These are phyloP conservation scores for Croton laevigatus DNA, from an alignment of 441 rosid species.

Conservation along the genomic window DNA sequence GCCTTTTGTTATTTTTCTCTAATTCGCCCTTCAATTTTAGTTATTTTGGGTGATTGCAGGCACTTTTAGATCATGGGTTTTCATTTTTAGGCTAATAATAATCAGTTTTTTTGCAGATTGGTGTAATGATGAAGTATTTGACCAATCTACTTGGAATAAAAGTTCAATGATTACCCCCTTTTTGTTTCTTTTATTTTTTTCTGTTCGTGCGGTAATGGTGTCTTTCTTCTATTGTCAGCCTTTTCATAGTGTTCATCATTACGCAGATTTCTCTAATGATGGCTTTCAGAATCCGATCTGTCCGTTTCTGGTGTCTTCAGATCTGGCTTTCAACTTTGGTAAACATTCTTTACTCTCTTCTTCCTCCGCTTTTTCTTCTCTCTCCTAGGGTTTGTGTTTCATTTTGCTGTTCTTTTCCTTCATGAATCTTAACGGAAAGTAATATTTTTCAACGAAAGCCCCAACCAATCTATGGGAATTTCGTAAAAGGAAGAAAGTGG, in stretches of 20 bases:
- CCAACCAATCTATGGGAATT: background rate
- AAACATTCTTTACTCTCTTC: slow-evolving; percentile 11
- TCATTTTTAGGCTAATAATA: slow-evolving; percentile 25
- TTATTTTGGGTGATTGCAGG: slow-evolving; percentile 12
- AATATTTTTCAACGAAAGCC: background rate
- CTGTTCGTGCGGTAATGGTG: slow-evolving; percentile 44
- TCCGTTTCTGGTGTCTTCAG: slow-evolving; percentile 46
- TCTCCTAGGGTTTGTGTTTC: slow-evolving; percentile 35
- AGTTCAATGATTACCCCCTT: slow-evolving; percentile 57
- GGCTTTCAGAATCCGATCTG: slow-evolving; percentile 47
- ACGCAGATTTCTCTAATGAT: slow-evolving; percentile 37
- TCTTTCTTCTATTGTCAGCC: slow-evolving; percentile 23
- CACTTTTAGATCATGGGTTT: slow-evolving; percentile 24
- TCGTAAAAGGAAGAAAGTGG: slow-evolving; percentile 16
- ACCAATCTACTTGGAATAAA: slow-evolving; percentile 34
- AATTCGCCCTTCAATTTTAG: background rate
- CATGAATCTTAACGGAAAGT: slow-evolving; percentile 10
- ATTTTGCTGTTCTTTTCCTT: slow-evolving; percentile 16
- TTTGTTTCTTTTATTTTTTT: slow-evolving; percentile 11
- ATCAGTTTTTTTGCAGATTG: slow-evolving; percentile 48
- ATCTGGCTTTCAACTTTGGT: slow-evolving; percentile 39
- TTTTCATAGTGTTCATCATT: slow-evolving; percentile 31
- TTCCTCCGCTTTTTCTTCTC: slow-evolving; percentile 12
- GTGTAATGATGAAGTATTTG: slow-evolving; percentile 66
- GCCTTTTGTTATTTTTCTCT: slow-evolving; percentile 8